Evolutionary conservation across 805 yeast genomes (phyloP).

Genomic region (Alloascoidea africana): DNA sequence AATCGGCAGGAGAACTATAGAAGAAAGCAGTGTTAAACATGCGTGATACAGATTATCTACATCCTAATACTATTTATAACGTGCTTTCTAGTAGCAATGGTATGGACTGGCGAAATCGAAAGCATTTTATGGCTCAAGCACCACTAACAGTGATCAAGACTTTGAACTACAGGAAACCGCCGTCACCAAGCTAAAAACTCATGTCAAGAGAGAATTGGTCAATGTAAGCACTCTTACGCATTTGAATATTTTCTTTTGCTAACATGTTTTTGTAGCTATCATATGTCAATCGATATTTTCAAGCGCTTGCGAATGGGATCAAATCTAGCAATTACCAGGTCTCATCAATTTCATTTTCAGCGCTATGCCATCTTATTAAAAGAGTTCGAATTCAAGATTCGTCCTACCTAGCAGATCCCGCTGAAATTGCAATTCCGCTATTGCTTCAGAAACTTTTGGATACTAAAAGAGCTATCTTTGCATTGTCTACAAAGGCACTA

Average conservation of each 20-base stretch:
- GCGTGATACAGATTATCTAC: background rate
- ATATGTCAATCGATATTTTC: conserved; percentile 10
- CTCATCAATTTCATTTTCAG: conserved; percentile 21
- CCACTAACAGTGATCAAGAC: background rate
- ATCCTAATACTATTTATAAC: background rate
- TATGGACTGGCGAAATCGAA: background rate
- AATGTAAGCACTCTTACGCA: background rate
- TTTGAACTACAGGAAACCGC: background rate
- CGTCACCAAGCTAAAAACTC: background rate
- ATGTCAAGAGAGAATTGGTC: conserved; percentile 1
- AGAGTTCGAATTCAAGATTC: conserved; percentile 25
- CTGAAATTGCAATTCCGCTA: conserved; percentile 17
- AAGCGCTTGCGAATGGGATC: conserved; percentile 11
- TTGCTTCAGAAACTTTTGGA: conserved; percentile 19
- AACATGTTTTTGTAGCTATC: background rate
- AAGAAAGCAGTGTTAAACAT: no score
- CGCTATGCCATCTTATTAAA: conserved; percentile 28
- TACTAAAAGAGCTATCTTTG: conserved; percentile 11
- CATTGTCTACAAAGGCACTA: conserved; percentile 11
- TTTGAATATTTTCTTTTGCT: background rate
- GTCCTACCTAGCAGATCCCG: conserved; percentile 15
- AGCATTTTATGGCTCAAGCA: background rate
- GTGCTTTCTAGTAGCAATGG: background rate
- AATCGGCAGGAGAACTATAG: no score
- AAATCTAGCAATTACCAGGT: conserved; percentile 1